A percentile compares a stretch with the other conserved stretches of the same genome.
phyloP scores from a whole-genome alignment of 768 basidiomycete genomes.

The Amanita polypyramis region DNA sequence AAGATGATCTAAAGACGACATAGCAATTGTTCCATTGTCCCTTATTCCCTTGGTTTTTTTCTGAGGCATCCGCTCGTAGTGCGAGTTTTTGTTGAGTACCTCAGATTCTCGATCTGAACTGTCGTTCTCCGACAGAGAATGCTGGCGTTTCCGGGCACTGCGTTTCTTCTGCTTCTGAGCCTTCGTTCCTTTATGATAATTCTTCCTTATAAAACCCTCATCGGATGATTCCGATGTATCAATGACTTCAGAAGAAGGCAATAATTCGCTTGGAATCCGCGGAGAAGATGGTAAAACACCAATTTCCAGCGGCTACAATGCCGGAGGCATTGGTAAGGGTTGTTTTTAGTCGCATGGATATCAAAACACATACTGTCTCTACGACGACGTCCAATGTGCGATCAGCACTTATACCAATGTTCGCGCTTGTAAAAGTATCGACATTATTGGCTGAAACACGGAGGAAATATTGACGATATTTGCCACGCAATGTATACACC shows the following conservation, averaged over 20 bases:
- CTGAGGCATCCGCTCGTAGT: neutral
- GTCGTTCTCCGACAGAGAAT: neutral
- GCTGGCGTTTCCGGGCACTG: neutral
- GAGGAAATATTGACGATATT: conserved; percentile 60
- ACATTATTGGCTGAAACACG: conserved; percentile 44
- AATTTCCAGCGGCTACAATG: conserved; percentile 23
- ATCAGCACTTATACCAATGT: conserved; percentile 42
- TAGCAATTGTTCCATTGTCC: neutral
- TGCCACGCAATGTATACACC: conserved; percentile 55
- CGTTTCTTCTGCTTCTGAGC: neutral
- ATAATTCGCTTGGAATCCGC: conserved; percentile 19
- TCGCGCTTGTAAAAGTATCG: conserved; percentile 41
- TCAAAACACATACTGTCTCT: conserved; percentile 37
- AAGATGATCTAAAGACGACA: conserved; percentile 4
- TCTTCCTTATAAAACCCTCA: neutral
- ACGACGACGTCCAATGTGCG: conserved; percentile 48
- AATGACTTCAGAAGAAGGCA: conserved; percentile 4
- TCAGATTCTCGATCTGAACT: neutral
- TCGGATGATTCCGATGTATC: conserved; percentile 3
- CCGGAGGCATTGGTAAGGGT: neutral
- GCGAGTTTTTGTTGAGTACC: neutral
- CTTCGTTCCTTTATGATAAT: neutral
- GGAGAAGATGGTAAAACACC: conserved; percentile 23
- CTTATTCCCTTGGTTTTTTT: neutral
- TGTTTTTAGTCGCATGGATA: neutral